Percentiles rank a stretch among this genome's conserved stretches.
phyloP scores from a whole-genome alignment of 2,329 filamentous ascomycete species.

The Hysterium pulicare region DNA sequence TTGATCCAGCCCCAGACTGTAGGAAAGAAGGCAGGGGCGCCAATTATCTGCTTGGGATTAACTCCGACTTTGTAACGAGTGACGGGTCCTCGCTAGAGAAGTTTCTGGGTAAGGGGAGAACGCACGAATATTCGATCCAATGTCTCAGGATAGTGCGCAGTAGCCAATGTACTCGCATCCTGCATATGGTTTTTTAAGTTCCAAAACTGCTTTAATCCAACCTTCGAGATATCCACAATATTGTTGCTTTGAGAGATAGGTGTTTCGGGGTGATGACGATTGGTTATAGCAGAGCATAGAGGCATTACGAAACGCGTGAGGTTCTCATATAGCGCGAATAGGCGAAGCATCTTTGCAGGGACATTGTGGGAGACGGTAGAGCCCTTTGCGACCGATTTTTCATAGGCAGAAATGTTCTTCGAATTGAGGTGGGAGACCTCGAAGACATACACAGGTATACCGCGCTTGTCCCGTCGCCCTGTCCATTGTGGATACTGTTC shows the following conservation, averaged over 20 bases:
- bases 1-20: constrained; percentile 95
- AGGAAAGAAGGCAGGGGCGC: constrained; percentile 84
- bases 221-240: constrained; percentile 87
- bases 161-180: constrained; percentile 81
- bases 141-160: constrained; percentile 92
- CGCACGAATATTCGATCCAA: constrained; percentile 73
- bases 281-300: constrained; percentile 70
- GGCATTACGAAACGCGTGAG: constrained; percentile 84
- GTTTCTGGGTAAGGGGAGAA: constrained; percentile 2
- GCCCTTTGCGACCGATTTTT: constrained; percentile 60
- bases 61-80: too few relatives aligned
- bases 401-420: constrained; percentile 77
- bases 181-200: constrained; percentile 93
- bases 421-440: constrained; percentile 79
- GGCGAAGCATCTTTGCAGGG: constrained; percentile 71
- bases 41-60: too few relatives aligned
- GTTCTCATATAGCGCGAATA: constrained; percentile 94
- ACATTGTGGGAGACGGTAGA: constrained; percentile 60
- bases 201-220: constrained; percentile 93
- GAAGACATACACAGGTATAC: constrained; percentile 89
- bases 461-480: constrained; percentile 81
- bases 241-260: constrained; percentile 91
- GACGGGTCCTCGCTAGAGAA: not conserved
- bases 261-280: constrained; percentile 71
- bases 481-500: constrained; percentile 89